phyloP scores from a whole-genome alignment of 805 yeast genomes.

The Hanseniaspora thailandica region DNA sequence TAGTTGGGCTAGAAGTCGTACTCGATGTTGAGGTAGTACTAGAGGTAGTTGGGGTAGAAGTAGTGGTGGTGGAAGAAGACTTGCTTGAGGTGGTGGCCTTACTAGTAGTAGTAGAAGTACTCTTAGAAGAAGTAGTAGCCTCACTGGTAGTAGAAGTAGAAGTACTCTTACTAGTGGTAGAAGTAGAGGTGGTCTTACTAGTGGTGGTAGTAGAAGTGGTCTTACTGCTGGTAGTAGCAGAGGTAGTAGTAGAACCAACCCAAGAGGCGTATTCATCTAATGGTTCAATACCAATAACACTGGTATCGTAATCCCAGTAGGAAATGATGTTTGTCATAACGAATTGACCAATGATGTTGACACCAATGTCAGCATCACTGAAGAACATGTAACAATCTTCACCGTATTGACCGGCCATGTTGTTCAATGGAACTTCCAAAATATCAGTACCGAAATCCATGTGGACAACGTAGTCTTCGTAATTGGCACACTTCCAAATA shows the following conservation, averaged over 20 bases:
- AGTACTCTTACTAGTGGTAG: neutral
- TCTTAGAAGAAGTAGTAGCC: neutral
- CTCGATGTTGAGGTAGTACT: slow-evolving; percentile 1
- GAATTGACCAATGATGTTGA: slow-evolving; percentile 12
- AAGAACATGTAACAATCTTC: slow-evolving; percentile 11
- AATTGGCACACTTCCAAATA: slow-evolving; percentile 8
- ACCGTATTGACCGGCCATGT: slow-evolving; percentile 8
- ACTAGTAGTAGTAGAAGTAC: neutral
- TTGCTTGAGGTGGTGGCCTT: slow-evolving; percentile 6
- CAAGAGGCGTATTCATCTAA: neutral
- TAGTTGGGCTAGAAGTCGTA: neutral
- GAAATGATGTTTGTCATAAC: slow-evolving; percentile 14
- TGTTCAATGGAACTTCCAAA: slow-evolving; percentile 12
- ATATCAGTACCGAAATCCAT: neutral
- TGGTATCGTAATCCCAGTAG: slow-evolving; percentile 13
- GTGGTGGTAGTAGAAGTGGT: neutral
- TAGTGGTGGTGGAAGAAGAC: neutral
- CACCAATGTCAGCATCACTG: slow-evolving; percentile 1
- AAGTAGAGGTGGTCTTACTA: neutral
- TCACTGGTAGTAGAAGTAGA: neutral
- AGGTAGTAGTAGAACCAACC: neutral
- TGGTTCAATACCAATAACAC: slow-evolving; percentile 11
- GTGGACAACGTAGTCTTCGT: slow-evolving; percentile 6
- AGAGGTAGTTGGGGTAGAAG: slow-evolving; percentile 3
- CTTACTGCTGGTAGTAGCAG: neutral